A percentile compares a stretch with the other conserved stretches of the same genome.
Conservation (phyloP, 345 rosid genomes). For the Camelina laxa region DNA sequence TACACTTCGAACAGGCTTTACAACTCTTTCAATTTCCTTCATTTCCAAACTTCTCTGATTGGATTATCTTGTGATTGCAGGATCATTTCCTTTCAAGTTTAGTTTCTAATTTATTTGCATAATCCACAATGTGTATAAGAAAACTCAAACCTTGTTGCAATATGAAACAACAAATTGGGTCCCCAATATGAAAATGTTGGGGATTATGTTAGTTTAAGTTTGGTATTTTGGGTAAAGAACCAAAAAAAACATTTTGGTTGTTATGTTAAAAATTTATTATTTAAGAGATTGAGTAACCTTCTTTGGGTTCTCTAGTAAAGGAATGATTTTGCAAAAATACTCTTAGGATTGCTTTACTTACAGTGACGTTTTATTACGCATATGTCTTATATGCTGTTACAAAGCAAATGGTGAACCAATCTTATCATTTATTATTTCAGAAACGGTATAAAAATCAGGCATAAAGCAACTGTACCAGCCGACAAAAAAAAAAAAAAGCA, state of each 20-base stretch:
- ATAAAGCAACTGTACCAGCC: too few relatives aligned
- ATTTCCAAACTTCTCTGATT: constrained; percentile 25
- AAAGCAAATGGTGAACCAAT: too few relatives aligned
- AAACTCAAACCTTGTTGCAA: constrained; percentile 39
- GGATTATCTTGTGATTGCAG: constrained; percentile 56
- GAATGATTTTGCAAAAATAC: too few relatives aligned
- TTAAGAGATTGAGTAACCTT: too few relatives aligned
- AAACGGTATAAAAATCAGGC: too few relatives aligned
- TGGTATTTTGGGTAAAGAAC: constrained; percentile 4
- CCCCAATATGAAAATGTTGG: constrained; percentile 26
- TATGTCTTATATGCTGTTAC: too few relatives aligned
- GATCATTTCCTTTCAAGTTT: constrained; percentile 67
- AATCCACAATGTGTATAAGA: constrained; percentile 35
- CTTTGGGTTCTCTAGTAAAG: too few relatives aligned
- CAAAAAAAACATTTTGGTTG: constrained; percentile 11
- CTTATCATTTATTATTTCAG: too few relatives aligned
- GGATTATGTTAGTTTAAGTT: constrained; percentile 27
- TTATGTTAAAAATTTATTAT: background rate
- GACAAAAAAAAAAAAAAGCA: too few relatives aligned
- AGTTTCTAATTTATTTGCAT: constrained; percentile 24
- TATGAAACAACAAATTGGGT: constrained; percentile 29
- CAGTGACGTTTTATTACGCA: too few relatives aligned
- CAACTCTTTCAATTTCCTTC: background rate
- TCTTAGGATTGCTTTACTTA: too few relatives aligned
- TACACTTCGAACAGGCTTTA: background rate